These are phyloP conservation scores for Oemleria cerasiformis DNA, from an alignment of 306 rosid species.

Conservation along the genomic window DNA sequence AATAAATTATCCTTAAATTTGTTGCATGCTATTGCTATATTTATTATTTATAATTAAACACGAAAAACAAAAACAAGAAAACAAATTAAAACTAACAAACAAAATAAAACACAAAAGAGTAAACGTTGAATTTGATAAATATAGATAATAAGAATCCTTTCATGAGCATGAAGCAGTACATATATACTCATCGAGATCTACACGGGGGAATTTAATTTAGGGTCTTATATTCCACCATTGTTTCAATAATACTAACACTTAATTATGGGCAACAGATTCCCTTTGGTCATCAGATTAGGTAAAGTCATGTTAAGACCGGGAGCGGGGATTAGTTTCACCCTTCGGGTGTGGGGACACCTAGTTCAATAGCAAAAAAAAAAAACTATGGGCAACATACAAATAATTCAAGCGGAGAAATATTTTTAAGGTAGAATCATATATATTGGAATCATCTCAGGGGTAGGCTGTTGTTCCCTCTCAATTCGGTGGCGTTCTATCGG, in stretches of 20 bases:
- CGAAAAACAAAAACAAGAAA: too few species aligned
- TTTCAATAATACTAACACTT: background rate
- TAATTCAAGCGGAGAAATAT: too few species aligned
- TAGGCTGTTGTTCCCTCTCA: too few species aligned
- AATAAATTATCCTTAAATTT: background rate
- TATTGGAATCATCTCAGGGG: too few species aligned
- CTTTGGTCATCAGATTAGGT: too few species aligned
- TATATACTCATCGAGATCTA: background rate
- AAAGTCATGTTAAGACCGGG: too few species aligned
- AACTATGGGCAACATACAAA: too few species aligned
- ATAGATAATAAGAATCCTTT: background rate
- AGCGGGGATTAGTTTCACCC: too few species aligned
- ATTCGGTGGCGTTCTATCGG: too few species aligned
- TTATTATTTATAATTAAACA: background rate
- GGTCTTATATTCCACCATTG: background rate
- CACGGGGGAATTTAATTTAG: background rate
- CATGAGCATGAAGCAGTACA: background rate
- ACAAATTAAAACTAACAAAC: constrained; percentile 5
- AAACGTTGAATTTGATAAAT: background rate
- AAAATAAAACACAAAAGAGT: constrained; percentile 3
- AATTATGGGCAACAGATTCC: background rate
- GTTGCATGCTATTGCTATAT: background rate
- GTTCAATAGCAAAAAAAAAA: too few species aligned
- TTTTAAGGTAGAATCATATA: too few species aligned
- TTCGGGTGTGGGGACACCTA: too few species aligned